Percentiles rank a stretch among this genome's conserved stretches.
Evolutionary conservation across 1,284 basidiomycete genomes (phyloP).

Genomic region (Crucibulum cyathiforme): DNA sequence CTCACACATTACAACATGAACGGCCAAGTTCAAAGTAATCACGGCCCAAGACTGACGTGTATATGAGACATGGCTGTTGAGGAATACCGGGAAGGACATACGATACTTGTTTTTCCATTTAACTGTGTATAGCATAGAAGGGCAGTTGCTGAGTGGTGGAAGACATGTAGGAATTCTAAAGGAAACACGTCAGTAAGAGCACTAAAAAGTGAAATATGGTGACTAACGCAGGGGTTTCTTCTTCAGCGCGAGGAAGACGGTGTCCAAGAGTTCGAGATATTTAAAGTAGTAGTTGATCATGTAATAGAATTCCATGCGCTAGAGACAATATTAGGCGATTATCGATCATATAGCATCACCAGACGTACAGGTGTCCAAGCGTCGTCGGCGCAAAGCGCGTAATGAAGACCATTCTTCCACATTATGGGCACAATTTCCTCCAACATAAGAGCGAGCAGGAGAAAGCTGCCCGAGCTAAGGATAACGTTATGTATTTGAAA

Average conservation of each 20-base stretch:
- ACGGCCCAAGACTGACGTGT: conserved; percentile 89
- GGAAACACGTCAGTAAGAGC: conserved; percentile 3
- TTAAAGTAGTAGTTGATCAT: conserved; percentile 99
- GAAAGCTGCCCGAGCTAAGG: conserved; percentile 80
- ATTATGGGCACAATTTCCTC: conserved; percentile 88
- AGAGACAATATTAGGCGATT: conserved; percentile 8
- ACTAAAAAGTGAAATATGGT: conserved; percentile 1
- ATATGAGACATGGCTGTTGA: conserved; percentile 7
- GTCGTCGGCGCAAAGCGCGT: conserved; percentile 77
- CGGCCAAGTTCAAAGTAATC: conserved; percentile 90
- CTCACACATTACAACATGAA: conserved; percentile 99
- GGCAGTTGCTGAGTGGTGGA: conserved; percentile 99
- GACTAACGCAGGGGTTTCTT: conserved; percentile 92
- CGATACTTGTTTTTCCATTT: conserved; percentile 90
- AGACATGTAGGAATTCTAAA: conserved; percentile 94
- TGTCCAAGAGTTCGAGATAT: conserved; percentile 93
- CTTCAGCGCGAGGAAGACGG: conserved; percentile 96
- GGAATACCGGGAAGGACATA: conserved; percentile 43
- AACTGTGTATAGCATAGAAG: conserved; percentile 94
- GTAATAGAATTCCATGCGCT: conserved; percentile 92
- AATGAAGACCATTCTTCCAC: conserved; percentile 74
- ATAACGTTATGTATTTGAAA: conserved; percentile 95
- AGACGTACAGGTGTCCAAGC: conserved; percentile 86
- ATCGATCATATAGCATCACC: conserved; percentile 12
- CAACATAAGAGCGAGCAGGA: conserved; percentile 86